Evolutionary conservation across 73 alveolate genomes (phyloP).

Genomic region (Paramecium octaurelia): DNA sequence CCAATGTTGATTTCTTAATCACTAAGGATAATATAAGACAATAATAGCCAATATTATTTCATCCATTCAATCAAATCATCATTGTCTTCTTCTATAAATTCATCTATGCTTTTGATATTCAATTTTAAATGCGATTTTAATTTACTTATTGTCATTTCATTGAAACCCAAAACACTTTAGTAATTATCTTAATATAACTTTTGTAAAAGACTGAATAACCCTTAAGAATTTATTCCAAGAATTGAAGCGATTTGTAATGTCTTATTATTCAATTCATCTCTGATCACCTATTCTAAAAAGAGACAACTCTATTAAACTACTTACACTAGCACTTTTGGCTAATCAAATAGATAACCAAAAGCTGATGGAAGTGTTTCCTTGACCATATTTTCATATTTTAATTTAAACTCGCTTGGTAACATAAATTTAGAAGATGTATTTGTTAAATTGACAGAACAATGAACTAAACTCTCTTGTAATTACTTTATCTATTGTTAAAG

Average conservation of each 20-base stretch:
- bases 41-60: neutral
- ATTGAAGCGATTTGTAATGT: neutral
- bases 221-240: neutral
- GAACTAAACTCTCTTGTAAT: constrained; percentile 28
- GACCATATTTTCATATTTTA: constrained; percentile 42
- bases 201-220: neutral
- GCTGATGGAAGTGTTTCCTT: constrained; percentile 44
- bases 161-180: neutral
- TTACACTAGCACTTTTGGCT: neutral
- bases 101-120: neutral
- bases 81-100: neutral
- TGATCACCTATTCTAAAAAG: neutral
- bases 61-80: constrained; percentile 40
- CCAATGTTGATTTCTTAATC: constrained; percentile 17
- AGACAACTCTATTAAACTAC: neutral
- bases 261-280: neutral
- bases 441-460: neutral
- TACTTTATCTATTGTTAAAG: neutral
- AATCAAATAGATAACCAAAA: constrained; percentile 37
- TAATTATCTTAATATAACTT: constrained; percentile 1
- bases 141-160: neutral
- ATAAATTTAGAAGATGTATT: constrained; percentile 55
- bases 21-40: neutral
- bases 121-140: constrained; percentile 5
- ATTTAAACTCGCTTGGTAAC: constrained; percentile 53